Base-by-base conservation (phyloP, 108 stramenopile species). In the Cyclostephanos tholiformis region DNA sequence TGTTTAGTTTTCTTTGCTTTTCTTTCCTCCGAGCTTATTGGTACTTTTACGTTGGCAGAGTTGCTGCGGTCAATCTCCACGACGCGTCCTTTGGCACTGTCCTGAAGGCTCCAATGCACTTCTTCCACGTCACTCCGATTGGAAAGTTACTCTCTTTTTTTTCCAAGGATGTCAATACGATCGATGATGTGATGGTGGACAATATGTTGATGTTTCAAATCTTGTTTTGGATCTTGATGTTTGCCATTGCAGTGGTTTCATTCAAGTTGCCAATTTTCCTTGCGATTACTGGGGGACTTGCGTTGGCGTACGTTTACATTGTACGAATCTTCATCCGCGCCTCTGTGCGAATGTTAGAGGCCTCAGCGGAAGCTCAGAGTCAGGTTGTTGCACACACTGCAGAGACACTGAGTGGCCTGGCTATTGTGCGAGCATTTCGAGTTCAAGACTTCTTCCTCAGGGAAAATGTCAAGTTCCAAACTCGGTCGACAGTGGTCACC, bases 111-210 rank as follows among this genome's bases (percentile, higher is more conserved):
- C 64, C 64, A 65, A 65, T 65, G 64, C 41, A 36, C 23, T 65
- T 65, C 64, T 65, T 65, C 64, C 38, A 65, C 36, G 41, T 44
- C 38, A 65, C 64, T 44, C 64, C 64, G 43, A 65, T 44, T 43
- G 64, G 64, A 65, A 65, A 44, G 39, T 43, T 65, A 23, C 32
- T 65, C 64, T 2, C 38, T 39, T 43, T 36, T 25, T 65, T 65
- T 44, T 44, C 64, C 23, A 65, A 65, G 64, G 64, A 65, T 44
- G 38, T 65, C 64, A 60, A 60, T 35, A 60, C 59, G 29, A 60
- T 60, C 65, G 49, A 50, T 50, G 49, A 50, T 50, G 49, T 50
- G 49, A 50, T 50, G 49, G 49, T 50, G 49, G 49, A 50, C 49
- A 50, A 50, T 50, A 50, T 50, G 49, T 50, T 50, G 49, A 50